Conservation (phyloP, 192 early-diverging fungal genomes). For the Helicostylum pulchrum region DNA sequence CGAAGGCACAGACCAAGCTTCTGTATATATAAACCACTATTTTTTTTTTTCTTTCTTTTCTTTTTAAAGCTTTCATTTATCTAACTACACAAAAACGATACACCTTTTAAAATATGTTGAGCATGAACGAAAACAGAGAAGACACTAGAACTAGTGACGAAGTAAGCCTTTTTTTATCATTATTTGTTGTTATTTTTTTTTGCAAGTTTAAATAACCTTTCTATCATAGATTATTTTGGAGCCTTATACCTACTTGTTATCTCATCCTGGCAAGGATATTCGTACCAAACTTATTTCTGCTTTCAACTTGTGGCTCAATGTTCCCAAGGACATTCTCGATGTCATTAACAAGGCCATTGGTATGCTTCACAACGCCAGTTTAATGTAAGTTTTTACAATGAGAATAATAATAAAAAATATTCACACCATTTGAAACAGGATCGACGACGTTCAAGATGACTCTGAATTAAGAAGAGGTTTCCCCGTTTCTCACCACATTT, state of each 20-base stretch:
- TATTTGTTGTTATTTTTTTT: background rate
- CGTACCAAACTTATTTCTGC: constrained; percentile 88
- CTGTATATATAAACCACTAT: no score
- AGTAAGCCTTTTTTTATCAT: no score
- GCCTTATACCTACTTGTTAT: constrained; percentile 84
- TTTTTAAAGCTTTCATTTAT: no score
- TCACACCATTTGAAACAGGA: constrained; percentile 40
- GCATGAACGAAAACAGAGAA: no score
- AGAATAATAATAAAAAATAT: background rate
- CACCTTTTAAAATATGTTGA: no score
- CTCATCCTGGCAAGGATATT: constrained; percentile 91
- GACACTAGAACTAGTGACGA: no score
- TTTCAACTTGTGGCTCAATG: constrained; percentile 85
- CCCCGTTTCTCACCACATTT: constrained; percentile 94
- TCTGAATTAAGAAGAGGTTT: constrained; percentile 81
- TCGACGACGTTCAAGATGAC: constrained; percentile 96
- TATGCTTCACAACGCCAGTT: constrained; percentile 93
- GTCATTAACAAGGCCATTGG: constrained; percentile 80
- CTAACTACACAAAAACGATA: no score
- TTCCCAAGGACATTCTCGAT: constrained; percentile 62
- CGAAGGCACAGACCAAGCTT: no score
- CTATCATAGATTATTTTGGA: constrained; percentile 78
- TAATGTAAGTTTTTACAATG: constrained; percentile 59
- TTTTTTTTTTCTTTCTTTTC: no score
- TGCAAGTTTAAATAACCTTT: background rate